phyloP scores from a whole-genome alignment of 768 basidiomycete genomes.

The Hirschioporus abietinus region DNA sequence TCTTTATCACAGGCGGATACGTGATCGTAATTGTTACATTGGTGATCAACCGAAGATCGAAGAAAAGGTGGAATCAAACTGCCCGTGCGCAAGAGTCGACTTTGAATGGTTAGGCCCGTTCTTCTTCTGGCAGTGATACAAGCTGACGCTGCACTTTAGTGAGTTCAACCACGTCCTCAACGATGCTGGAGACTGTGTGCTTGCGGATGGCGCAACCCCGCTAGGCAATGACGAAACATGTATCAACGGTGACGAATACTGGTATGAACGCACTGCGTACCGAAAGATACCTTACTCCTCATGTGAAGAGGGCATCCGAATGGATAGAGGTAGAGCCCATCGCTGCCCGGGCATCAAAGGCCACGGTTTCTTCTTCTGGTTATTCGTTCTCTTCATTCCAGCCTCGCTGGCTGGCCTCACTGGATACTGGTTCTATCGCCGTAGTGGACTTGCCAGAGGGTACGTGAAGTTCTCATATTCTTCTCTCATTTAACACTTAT shows the following conservation, averaged over 20 bases:
- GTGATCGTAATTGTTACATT: slow-evolving; percentile 78
- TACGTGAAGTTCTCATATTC: slow-evolving; percentile 31
- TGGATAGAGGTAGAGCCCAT: slow-evolving; percentile 70
- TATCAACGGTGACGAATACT: slow-evolving; percentile 59
- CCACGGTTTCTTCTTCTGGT: slow-evolving; percentile 81
- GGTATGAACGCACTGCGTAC: slow-evolving; percentile 93
- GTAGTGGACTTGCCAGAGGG: slow-evolving; percentile 72
- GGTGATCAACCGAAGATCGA: slow-evolving; percentile 57
- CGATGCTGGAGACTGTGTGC: slow-evolving; percentile 65
- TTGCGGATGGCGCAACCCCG: slow-evolving; percentile 63
- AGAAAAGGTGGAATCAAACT: slow-evolving; percentile 58
- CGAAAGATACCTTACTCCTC: slow-evolving; percentile 86
- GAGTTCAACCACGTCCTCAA: slow-evolving; percentile 90
- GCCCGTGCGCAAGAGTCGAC: slow-evolving; percentile 66
- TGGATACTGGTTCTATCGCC: slow-evolving; percentile 77
- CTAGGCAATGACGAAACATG: slow-evolving; percentile 61
- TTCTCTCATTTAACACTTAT: slow-evolving; percentile 10
- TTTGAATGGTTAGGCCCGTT: slow-evolving; percentile 81
- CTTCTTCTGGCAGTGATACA: not conserved
- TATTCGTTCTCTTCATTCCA: slow-evolving; percentile 67
- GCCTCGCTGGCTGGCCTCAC: slow-evolving; percentile 71
- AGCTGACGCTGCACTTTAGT: slow-evolving; percentile 34
- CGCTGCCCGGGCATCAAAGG: slow-evolving; percentile 76
- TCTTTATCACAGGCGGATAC: slow-evolving; percentile 82
- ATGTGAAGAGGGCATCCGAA: slow-evolving; percentile 77